A percentile compares a stretch with the other conserved stretches of the same genome.
These are phyloP conservation scores for Lagerstroemia speciosa DNA, from an alignment of 345 rosid genomes.

Conservation along the genomic window DNA sequence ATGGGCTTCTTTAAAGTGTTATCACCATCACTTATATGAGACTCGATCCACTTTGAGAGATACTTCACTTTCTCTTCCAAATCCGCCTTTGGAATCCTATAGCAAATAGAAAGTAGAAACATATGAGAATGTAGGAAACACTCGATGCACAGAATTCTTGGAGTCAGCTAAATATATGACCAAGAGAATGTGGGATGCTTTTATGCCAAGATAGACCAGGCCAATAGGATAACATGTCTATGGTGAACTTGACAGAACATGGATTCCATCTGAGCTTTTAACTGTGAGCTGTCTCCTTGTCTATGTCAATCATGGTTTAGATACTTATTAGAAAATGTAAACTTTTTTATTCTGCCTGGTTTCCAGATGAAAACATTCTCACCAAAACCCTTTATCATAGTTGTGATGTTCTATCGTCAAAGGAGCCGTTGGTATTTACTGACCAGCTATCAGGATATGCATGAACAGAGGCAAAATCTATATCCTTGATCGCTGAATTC, in stretches of 20 bases:
- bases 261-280: neutral
- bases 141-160: neutral
- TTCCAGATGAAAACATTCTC: neutral
- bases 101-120: neutral
- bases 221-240: neutral
- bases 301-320: neutral
- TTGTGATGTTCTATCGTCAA: neutral
- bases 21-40: slow-evolving; percentile 29
- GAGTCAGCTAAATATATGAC: neutral
- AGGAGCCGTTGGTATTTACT: slow-evolving; percentile 8
- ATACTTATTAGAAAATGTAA: neutral
- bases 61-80: slow-evolving; percentile 23
- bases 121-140: neutral
- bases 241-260: neutral
- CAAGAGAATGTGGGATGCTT: neutral
- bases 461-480: slow-evolving; percentile 48
- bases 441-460: slow-evolving; percentile 50
- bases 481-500: slow-evolving; percentile 29
- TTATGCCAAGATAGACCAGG: neutral
- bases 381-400: neutral
- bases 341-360: neutral
- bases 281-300: neutral
- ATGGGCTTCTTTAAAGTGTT: slow-evolving; percentile 27
- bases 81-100: slow-evolving; percentile 25
- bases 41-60: slow-evolving; percentile 28